Percentiles rank a stretch among this genome's conserved stretches.
phyloP scores from a whole-genome alignment of 23 red algal genomes.

The Gracilariopsis chorda region DNA sequence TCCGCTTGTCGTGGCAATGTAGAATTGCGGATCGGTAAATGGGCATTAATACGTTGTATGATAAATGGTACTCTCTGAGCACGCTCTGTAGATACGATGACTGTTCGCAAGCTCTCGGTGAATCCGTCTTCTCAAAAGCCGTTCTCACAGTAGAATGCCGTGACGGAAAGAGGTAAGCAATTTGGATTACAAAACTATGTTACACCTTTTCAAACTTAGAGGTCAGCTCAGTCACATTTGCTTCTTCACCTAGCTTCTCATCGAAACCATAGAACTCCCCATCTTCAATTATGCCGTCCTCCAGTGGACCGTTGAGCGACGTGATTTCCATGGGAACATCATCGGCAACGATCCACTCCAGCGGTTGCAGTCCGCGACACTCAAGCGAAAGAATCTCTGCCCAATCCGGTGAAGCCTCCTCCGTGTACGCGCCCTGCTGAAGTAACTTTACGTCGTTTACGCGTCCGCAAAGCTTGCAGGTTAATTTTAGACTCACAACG shows the following conservation, averaged over 20 bases:
- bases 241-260: slow-evolving; percentile 51
- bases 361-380: slow-evolving; percentile 51
- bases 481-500: slow-evolving; percentile 47
- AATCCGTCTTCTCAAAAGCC: too few species aligned
- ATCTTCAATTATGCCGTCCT: slow-evolving; percentile 53
- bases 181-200: too few species aligned
- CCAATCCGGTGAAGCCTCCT: slow-evolving; percentile 44
- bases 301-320: slow-evolving; percentile 7
- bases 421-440: not conserved
- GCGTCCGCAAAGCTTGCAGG: slow-evolving; percentile 76
- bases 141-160: too few species aligned
- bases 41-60: too few species aligned
- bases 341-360: slow-evolving; percentile 14
- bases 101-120: too few species aligned
- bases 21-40: too few species aligned
- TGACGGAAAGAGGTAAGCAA: too few species aligned
- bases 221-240: slow-evolving; percentile 38
- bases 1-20: too few species aligned
- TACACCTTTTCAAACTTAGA: slow-evolving; percentile 38
- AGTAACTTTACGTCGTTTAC: slow-evolving; percentile 52
- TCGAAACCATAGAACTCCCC: slow-evolving; percentile 67
- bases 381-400: slow-evolving; percentile 35
- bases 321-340: slow-evolving; percentile 52
- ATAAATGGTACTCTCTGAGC: too few species aligned
- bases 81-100: too few species aligned